Conservation (phyloP, 345 rosid species). For the Salix brachista region DNA sequence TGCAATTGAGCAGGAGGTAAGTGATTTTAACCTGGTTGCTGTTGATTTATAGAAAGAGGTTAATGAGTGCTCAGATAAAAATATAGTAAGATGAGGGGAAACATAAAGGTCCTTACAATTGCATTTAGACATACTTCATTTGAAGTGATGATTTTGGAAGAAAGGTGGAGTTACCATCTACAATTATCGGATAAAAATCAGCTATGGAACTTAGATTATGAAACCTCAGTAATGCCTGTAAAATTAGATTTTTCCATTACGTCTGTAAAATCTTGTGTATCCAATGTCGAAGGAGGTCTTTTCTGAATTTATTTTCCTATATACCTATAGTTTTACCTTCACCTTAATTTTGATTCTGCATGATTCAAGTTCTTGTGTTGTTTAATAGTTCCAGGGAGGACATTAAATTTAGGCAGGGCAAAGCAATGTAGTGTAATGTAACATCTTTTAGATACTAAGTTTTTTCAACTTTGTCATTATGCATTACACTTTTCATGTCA, state of each 20-base stretch:
- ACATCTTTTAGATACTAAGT: neutral
- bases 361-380: neutral
- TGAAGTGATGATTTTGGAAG: neutral
- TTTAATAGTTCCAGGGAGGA: neutral
- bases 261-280: neutral
- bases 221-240: neutral
- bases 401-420: neutral
- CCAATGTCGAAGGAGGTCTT: neutral
- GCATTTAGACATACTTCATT: neutral
- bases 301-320: neutral
- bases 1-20: slow-evolving; percentile 95
- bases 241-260: neutral
- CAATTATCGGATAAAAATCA: neutral
- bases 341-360: neutral
- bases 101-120: neutral
- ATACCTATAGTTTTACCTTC: neutral
- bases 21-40: slow-evolving; percentile 7
- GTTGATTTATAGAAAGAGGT: neutral
- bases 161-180: neutral
- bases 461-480: neutral
- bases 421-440: neutral
- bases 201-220: neutral
- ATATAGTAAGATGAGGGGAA: neutral
- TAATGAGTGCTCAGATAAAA: neutral
- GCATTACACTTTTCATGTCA: neutral